These are phyloP conservation scores for Diaporthe ilicicola DNA, from an alignment of 2,329 filamentous ascomycete species.

Conservation along the genomic window DNA sequence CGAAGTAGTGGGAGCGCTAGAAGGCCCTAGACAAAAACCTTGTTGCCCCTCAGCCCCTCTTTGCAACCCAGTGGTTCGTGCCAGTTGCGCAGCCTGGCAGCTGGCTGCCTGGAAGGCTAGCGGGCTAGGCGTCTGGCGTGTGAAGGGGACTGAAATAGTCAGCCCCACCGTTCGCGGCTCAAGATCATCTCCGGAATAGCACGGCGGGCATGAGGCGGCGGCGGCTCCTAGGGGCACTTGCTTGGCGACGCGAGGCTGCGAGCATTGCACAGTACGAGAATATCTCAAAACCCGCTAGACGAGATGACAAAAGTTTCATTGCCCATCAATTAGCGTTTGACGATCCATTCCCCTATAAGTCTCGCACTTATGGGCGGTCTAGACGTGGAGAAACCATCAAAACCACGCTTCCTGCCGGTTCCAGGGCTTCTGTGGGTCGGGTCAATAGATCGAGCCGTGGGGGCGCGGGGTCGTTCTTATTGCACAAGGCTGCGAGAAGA, in stretches of 20 bases:
- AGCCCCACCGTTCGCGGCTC: neutral
- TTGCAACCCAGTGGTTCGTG: too few species aligned
- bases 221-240: neutral
- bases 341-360: neutral
- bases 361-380: neutral
- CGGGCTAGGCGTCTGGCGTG: too few species aligned
- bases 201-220: neutral
- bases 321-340: neutral
- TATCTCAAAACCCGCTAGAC: neutral
- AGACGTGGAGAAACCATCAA: neutral
- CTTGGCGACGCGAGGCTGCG: slow-evolving; percentile 12
- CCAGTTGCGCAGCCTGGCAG: too few species aligned
- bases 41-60: too few species aligned
- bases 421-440: slow-evolving; percentile 1
- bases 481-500: neutral
- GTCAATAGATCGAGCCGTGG: neutral
- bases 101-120: neutral
- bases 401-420: neutral
- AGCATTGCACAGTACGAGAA: slow-evolving; percentile 2
- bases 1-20: neutral
- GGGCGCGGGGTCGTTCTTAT: neutral
- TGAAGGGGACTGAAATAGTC: neutral
- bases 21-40: too few species aligned
- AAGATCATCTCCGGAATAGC: neutral
- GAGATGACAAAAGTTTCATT: neutral